Evolutionary conservation across 2,329 filamentous ascomycete genomes (phyloP), one percentile per base, ranked within the genome.

Genomic region (Ophiostoma sp.): DNA sequence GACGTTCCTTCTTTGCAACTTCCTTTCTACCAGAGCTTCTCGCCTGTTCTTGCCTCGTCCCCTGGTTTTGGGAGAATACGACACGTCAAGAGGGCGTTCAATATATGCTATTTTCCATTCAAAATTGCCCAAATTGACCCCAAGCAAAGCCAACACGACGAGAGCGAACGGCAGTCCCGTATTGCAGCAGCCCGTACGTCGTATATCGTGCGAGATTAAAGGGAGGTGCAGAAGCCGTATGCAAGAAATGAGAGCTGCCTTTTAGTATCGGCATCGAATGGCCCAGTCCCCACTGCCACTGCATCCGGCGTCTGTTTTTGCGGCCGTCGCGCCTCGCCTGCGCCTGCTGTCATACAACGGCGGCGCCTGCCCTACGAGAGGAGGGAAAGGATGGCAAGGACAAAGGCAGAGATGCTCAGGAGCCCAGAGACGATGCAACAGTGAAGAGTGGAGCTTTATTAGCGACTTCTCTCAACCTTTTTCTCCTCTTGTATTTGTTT

Each of bases 171-270:
- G n/a, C 50, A 28, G 55, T 15, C 28, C 55, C 55, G 55, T 33
- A 63, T 22, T 42, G 59, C 19, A 17, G 12, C 63, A 66, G 12
- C 63, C 22, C 63, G 63, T 48, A 66, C n/a, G n/a, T 66, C 63
- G 63, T 36, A n/a, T n/a, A 63, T 63, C 59, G 31, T 15, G 39
- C 3, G 42, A 69, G 28, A 69, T 69, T 69, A 69, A 66, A 66
- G 63, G 64, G 42, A 33, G 39, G 25, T 69, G 64, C 64, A 69
- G 25, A 45, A 17, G 2, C 25, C 42, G 64, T 50, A 69, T 52
- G 42, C 15, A 33, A 33, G 42, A 48, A 31, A 66, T 42, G 33
- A 33, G 25, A 55, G 50, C 9, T 55, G 50, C 50, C 50, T 25
- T 25, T 25, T 15, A 12, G 28, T 33, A 42, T 22, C 28, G 31